phyloP scores from a whole-genome alignment of 177 flowering plant species.

The Tripterygium wilfordii region DNA sequence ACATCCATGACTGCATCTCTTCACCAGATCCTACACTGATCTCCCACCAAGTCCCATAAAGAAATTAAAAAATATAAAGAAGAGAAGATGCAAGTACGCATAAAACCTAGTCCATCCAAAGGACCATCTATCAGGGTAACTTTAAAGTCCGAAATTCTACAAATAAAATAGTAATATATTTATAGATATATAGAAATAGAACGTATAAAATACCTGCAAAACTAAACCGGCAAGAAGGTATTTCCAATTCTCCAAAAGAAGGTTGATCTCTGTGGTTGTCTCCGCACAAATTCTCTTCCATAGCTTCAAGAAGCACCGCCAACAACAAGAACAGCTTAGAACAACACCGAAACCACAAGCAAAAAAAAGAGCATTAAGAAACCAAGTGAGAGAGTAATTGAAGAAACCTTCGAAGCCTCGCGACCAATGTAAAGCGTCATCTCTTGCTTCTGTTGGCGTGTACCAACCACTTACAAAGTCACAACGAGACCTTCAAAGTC shows the following conservation, averaged over 20 bases:
- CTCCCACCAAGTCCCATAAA: not conserved
- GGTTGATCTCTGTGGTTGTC: slow-evolving; percentile 51
- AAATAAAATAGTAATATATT: not conserved
- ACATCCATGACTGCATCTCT: slow-evolving; percentile 9
- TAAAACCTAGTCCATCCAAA: too few relatives aligned
- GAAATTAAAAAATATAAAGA: too few relatives aligned
- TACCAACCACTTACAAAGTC: slow-evolving; percentile 13
- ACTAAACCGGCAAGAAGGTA: slow-evolving; percentile 60
- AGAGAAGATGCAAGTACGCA: not conserved
- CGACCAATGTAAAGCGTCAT: slow-evolving; percentile 93
- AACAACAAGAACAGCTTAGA: slow-evolving; percentile 11
- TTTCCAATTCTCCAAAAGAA: slow-evolving; percentile 77
- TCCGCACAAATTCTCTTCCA: slow-evolving; percentile 86
- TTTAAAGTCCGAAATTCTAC: too few relatives aligned
- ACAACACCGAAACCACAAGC: not conserved
- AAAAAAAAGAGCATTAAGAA: too few relatives aligned
- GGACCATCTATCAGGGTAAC: too few relatives aligned
- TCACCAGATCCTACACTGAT: slow-evolving; percentile 4
- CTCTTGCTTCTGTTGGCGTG: slow-evolving; percentile 9
- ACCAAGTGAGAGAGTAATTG: too few relatives aligned
- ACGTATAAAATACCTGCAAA: slow-evolving; percentile 39
- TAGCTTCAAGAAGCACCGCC: slow-evolving; percentile 45
- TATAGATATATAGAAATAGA: not conserved
- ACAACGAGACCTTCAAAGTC: too few relatives aligned
- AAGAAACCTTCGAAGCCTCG: slow-evolving; percentile 83